A percentile compares a stretch with the other conserved stretches of the same genome.
These are phyloP conservation scores for Neoconidiobolus thromboides DNA, from an alignment of 371 early-diverging fungal species.

Conservation along the genomic window DNA sequence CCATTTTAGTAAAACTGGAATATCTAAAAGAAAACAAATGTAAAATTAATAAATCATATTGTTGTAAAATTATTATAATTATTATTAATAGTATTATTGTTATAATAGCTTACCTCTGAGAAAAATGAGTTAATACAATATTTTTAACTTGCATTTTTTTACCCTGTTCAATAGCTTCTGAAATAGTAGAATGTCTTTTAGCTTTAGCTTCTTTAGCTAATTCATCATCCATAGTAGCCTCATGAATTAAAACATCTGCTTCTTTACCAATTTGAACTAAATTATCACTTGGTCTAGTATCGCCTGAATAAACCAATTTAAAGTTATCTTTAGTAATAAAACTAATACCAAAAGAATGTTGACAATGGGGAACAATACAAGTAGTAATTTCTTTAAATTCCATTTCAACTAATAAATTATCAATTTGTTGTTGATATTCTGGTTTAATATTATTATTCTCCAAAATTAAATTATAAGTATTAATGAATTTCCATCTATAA, in stretches of 20 bases:
- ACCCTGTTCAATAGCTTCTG: conserved; percentile 76
- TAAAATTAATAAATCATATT: too few species aligned
- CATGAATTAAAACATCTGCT: conserved; percentile 82
- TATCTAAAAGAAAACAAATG: too few species aligned
- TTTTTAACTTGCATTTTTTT: conserved; percentile 60
- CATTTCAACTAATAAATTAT: conserved; percentile 16
- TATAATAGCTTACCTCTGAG: conserved; percentile 60
- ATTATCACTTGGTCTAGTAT: conserved; percentile 75
- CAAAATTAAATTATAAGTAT: conserved; percentile 21
- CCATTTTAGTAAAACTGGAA: too few species aligned
- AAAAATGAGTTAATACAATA: conserved; percentile 92
- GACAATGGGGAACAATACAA: conserved; percentile 62
- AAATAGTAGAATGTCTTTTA: conserved; percentile 79
- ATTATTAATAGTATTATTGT: too few species aligned
- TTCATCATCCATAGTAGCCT: conserved; percentile 85
- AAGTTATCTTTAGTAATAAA: conserved; percentile 39
- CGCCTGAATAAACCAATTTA: conserved; percentile 85
- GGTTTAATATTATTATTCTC: conserved; percentile 5
- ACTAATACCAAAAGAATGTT: conserved; percentile 55
- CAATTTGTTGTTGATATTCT: not conserved
- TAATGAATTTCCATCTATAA: conserved; percentile 13
- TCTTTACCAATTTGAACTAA: conserved; percentile 51
- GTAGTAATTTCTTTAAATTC: conserved; percentile 32
- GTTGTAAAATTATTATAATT: too few species aligned
- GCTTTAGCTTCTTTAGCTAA: conserved; percentile 57